Percentiles rank a stretch among this genome's conserved stretches.
Evolutionary conservation across 208 protist genomes (phyloP).

Genomic region (Paratrypanosoma confusum): DNA sequence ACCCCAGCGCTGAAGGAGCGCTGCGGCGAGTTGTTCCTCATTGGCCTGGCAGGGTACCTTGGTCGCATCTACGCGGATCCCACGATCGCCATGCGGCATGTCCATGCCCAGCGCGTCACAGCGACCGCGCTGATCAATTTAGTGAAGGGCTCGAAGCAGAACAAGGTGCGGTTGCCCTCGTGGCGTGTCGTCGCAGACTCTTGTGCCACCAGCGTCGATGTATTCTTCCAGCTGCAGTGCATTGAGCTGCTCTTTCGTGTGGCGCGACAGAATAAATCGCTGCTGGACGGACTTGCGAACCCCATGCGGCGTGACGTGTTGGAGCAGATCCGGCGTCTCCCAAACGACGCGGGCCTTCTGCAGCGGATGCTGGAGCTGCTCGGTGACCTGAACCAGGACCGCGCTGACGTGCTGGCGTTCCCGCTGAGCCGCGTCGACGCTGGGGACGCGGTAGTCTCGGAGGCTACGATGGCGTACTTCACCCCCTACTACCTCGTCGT

Average conservation of each 20-base stretch:
- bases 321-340: constrained; percentile 39
- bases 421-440: constrained; percentile 47
- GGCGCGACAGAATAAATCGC: constrained; percentile 49
- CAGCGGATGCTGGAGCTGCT: constrained; percentile 61
- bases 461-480: constrained; percentile 62
- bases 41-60: constrained; percentile 42
- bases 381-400: constrained; percentile 45
- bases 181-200: constrained; percentile 67
- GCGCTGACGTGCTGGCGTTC: constrained; percentile 53
- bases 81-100: constrained; percentile 34
- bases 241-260: constrained; percentile 84
- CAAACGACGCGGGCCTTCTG: constrained; percentile 63
- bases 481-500: constrained; percentile 71
- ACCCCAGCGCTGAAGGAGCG: constrained; percentile 62
- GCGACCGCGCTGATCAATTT: constrained; percentile 84
- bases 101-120: constrained; percentile 54
- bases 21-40: constrained; percentile 69
- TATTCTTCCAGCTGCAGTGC: constrained; percentile 89
- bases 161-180: constrained; percentile 65
- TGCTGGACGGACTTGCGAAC: constrained; percentile 31
- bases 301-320: constrained; percentile 19
- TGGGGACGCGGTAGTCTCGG: constrained; percentile 50
- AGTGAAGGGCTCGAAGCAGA: constrained; percentile 80
- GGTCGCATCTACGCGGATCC: constrained; percentile 38
- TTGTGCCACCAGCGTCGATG: constrained; percentile 57